Conservation (phyloP, 208 protist species). For the Crithidia sp. region DNA sequence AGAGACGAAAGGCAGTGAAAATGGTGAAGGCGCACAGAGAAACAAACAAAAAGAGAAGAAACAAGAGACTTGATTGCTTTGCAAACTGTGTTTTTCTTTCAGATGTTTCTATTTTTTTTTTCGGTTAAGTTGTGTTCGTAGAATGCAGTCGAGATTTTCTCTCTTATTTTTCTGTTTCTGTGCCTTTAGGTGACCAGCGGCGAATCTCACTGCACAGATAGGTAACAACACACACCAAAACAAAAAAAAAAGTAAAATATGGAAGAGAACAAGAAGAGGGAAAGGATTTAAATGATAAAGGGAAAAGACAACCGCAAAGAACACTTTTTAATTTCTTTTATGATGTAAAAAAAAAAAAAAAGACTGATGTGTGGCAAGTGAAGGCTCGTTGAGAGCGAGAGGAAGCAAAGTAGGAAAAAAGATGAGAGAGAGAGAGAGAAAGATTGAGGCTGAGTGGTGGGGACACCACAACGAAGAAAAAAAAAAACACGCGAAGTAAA, state of each 20-base stretch:
- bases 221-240: too few species aligned
- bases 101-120: background rate
- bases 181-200: too few species aligned
- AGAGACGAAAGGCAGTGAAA: background rate
- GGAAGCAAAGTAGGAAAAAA: too few species aligned
- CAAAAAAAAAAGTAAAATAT: background rate
- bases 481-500: too few species aligned
- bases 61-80: too few species aligned
- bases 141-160: background rate
- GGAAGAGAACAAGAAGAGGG: background rate
- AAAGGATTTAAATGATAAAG: background rate
- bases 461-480: too few species aligned
- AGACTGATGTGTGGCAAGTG: background rate
- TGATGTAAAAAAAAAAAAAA: background rate
- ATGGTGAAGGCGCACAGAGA: too few species aligned
- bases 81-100: background rate
- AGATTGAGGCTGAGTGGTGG: too few species aligned
- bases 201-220: too few species aligned
- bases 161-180: background rate
- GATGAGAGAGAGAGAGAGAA: too few species aligned
- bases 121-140: background rate
- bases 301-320: conserved; percentile 4
- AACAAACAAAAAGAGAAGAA: background rate
- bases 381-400: too few species aligned
- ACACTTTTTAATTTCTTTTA: conserved; percentile 1